Evolutionary conservation across 176 grass and related monocot genomes (phyloP), one percentile per base, ranked within the genome.

Genomic region (Microstegium vimineum): DNA sequence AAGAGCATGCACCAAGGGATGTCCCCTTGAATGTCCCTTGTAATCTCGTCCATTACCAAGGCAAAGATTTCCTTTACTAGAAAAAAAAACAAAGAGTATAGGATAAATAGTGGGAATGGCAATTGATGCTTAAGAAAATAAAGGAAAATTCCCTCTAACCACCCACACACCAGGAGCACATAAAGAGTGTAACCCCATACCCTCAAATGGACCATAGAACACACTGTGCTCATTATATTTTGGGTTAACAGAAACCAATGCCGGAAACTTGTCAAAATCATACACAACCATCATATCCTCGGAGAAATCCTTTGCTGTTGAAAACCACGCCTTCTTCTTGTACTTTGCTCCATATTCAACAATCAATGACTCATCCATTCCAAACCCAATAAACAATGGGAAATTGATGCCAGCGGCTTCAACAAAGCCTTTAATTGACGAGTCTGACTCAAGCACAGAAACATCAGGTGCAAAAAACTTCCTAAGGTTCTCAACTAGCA

Each of bases 251-350:
- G 91, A 90, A 72, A 99, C 87, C 68, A 99, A 72, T 34, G 96
- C 91, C 4, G 96, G 96, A 79, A 85, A 47, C 84, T 93, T 99
- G 80, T 95, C 93, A 87, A 99, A 93, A 90, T 92, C 85, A 78
- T 99, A 91, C 15, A 54, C 40, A 2, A 71, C 80, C 96, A 93
- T 99, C 89, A 92, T 79, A 85, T 98, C 90, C 68, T 95, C 92
- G 0, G 96, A 93, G 87, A 93, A 89, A 78, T 77, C 90, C 73
- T 95, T 99, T 10, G 89, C 96, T 38, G 57, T 28, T 25, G 87
- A 84, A 89, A 93, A 99, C 96, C 93, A 99, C 36, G 96, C 96
- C 13, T 71, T 88, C 62, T 95, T 98, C 96, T 93, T 99, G 89
- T 88, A 99, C 38, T 75, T 89, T 5, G 73, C 78, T 64, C 86